Percentiles rank a stretch among this genome's conserved stretches.
These are phyloP conservation scores for Hyphopichia fennica DNA, from an alignment of 1,139 yeast genomes.

Conservation along the genomic window DNA sequence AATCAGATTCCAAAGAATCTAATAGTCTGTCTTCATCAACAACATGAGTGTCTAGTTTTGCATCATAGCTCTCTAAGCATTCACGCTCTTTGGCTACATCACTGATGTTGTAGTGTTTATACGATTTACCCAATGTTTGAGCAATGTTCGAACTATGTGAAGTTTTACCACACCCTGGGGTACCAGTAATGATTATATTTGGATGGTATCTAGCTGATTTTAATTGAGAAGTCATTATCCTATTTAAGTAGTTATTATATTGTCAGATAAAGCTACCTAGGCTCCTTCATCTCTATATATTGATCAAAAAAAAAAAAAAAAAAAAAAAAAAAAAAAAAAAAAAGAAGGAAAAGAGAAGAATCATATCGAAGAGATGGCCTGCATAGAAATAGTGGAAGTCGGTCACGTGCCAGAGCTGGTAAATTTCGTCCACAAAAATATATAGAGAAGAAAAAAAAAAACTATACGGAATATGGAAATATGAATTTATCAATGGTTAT, in stretches of 20 bases:
- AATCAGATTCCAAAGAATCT: slow-evolving; percentile 75
- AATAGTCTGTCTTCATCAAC: slow-evolving; percentile 90
- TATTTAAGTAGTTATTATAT: no score
- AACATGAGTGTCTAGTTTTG: slow-evolving; percentile 77
- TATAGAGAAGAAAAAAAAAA: background rate
- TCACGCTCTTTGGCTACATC: slow-evolving; percentile 77
- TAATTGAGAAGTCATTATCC: no score
- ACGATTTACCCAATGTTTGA: slow-evolving; percentile 39
- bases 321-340: no score
- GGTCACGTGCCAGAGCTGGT: background rate
- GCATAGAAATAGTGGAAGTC: no score
- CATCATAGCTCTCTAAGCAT: slow-evolving; percentile 83
- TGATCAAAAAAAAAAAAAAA: no score
- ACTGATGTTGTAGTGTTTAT: slow-evolving; percentile 68
- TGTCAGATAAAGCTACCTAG: no score
- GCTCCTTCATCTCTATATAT: no score
- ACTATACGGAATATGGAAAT: background rate
- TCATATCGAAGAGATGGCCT: no score
- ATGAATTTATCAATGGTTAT: background rate
- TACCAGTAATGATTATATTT: slow-evolving; percentile 89
- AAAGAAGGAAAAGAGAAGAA: no score
- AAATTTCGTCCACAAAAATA: background rate
- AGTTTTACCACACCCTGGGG: slow-evolving; percentile 97
- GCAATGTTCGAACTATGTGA: slow-evolving; percentile 70
- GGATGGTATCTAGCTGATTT: slow-evolving; percentile 49